phyloP scores from a whole-genome alignment of 805 yeast genomes.

The Kodamaea neixiangensis region DNA sequence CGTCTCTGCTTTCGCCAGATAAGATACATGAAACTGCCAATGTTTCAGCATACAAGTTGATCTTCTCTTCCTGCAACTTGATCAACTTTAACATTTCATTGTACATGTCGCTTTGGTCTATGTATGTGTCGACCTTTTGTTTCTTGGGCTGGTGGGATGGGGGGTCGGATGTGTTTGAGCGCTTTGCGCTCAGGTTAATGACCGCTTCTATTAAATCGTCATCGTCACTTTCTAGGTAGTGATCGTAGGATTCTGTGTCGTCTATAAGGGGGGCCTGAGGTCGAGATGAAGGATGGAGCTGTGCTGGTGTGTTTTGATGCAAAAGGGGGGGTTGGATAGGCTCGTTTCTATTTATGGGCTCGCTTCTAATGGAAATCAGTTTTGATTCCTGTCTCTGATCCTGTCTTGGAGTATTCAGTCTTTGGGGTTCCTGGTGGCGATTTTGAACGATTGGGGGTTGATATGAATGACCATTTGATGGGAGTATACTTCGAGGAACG shows the following conservation, averaged over 20 bases:
- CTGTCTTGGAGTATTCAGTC: not conserved
- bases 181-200: not conserved
- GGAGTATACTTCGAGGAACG: not conserved
- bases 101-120: not conserved
- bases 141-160: not conserved
- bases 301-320: too few species aligned
- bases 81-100: slow-evolving; percentile 3
- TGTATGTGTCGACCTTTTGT: not conserved
- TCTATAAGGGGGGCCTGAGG: not conserved
- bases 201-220: slow-evolving; percentile 8
- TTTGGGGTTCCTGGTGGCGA: not conserved
- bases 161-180: not conserved
- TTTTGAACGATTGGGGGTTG: not conserved
- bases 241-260: slow-evolving; percentile 10
- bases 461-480: not conserved
- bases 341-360: too few species aligned
- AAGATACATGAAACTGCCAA: slow-evolving; percentile 9
- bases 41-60: slow-evolving; percentile 11
- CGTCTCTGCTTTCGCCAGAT: slow-evolving; percentile 11
- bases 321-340: not conserved
- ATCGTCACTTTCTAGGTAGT: slow-evolving; percentile 10
- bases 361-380: too few species aligned
- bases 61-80: slow-evolving; percentile 9
- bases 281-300: too few species aligned
- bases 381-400: too few species aligned